phyloP scores from a whole-genome alignment of 2,329 filamentous ascomycete species.

The Podosphaera leucotricha region DNA sequence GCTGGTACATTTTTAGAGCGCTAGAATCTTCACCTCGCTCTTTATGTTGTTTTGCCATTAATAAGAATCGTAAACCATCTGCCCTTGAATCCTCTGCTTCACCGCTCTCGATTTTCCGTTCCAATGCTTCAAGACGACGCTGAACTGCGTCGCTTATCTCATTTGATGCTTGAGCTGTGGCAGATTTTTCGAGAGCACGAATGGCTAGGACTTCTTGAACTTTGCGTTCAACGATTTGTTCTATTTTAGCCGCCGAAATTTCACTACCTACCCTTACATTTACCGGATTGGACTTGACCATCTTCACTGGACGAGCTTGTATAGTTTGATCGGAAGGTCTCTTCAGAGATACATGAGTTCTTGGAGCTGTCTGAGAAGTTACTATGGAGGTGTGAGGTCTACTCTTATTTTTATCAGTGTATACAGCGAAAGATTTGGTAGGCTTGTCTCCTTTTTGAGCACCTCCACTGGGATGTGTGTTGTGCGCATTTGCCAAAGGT shows the following conservation, averaged over 20 bases:
- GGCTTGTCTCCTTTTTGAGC: slow-evolving; percentile 43
- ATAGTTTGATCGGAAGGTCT: slow-evolving; percentile 12
- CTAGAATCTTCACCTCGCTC: slow-evolving; percentile 56
- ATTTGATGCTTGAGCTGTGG: slow-evolving; percentile 21
- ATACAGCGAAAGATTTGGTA: slow-evolving; percentile 67
- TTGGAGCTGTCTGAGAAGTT: slow-evolving; percentile 8
- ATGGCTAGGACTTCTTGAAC: slow-evolving; percentile 72
- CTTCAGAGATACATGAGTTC: slow-evolving; percentile 15
- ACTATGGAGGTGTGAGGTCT: slow-evolving; percentile 14
- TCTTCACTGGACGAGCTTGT: slow-evolving; percentile 24
- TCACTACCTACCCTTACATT: slow-evolving; percentile 15
- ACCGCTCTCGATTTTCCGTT: slow-evolving; percentile 53
- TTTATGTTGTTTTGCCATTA: slow-evolving; percentile 84
- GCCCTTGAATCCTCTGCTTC: slow-evolving; percentile 47
- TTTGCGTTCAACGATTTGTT: slow-evolving; percentile 79
- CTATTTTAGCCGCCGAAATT: slow-evolving; percentile 52
- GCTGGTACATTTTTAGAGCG: slow-evolving; percentile 66
- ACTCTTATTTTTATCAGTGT: slow-evolving; percentile 43
- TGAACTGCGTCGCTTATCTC: slow-evolving; percentile 58
- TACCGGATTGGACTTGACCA: slow-evolving; percentile 17
- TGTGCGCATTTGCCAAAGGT: slow-evolving; percentile 52
- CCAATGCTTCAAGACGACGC: slow-evolving; percentile 57
- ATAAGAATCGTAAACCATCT: slow-evolving; percentile 60
- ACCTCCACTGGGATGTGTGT: slow-evolving; percentile 38
- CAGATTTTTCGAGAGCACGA: slow-evolving; percentile 26